Evolutionary conservation across 768 basidiomycete species (phyloP).

Genomic region (Obba rivulosa): DNA sequence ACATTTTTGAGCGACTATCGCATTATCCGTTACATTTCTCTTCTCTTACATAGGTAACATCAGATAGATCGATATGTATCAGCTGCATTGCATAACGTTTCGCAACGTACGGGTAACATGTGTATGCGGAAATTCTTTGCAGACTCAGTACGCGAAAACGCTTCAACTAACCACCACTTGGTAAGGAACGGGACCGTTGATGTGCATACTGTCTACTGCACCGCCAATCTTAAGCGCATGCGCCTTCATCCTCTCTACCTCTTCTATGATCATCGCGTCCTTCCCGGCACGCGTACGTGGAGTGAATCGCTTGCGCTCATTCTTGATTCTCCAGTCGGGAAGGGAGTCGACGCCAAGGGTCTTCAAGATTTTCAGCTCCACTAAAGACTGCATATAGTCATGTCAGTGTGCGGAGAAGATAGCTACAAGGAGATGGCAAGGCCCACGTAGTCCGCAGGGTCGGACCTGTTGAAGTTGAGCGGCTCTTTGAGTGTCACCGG

Average conservation of each 20-base stretch:
- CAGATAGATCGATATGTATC: no score
- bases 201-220: slow-evolving; percentile 22
- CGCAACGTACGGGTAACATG: no score
- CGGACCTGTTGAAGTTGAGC: slow-evolving; percentile 26
- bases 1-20: no score
- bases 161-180: slow-evolving; percentile 9
- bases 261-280: slow-evolving; percentile 20
- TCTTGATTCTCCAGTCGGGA: slow-evolving; percentile 20
- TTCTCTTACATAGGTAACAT: no score
- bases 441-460: slow-evolving; percentile 23
- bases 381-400: slow-evolving; percentile 18
- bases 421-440: no score
- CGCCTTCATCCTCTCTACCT: slow-evolving; percentile 21
- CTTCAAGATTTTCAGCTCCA: slow-evolving; percentile 29
- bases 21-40: no score
- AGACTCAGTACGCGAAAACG: no score
- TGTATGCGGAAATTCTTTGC: no score
- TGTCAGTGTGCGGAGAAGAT: no score
- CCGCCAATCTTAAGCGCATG: slow-evolving; percentile 19
- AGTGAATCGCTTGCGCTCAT: slow-evolving; percentile 14
- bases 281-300: slow-evolving; percentile 21
- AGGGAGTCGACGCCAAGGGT: slow-evolving; percentile 23
- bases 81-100: no score
- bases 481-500: slow-evolving; percentile 29
- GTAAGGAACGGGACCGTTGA: slow-evolving; percentile 21